Evolutionary conservation across 495 filamentous ascomycete genomes (phyloP).

Genomic region (Penicillium robsamsonii): DNA sequence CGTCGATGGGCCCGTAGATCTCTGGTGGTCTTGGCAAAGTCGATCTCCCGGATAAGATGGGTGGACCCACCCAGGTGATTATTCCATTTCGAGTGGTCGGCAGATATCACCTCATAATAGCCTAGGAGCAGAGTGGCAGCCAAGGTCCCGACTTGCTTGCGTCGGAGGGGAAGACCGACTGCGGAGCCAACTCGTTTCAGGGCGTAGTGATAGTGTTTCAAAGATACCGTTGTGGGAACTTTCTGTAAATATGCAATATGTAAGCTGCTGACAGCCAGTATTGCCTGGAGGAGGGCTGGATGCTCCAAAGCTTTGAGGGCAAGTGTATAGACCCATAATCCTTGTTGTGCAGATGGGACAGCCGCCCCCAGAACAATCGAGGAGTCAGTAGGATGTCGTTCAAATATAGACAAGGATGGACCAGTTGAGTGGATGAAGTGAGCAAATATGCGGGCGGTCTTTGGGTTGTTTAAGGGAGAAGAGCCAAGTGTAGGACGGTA

Average conservation of each 20-base stretch:
- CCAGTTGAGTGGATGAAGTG: constrained; percentile 92
- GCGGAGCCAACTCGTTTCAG: constrained; percentile 72
- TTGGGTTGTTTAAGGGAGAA: constrained; percentile 78
- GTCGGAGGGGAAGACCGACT: constrained; percentile 65
- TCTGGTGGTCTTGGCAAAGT: constrained; percentile 68
- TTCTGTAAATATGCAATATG: constrained; percentile 84
- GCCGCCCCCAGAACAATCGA: constrained; percentile 65
- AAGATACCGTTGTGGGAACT: constrained; percentile 68
- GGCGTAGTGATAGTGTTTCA: constrained; percentile 90
- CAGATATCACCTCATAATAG: constrained; percentile 92
- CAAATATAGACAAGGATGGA: constrained; percentile 82
- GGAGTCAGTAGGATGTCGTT: constrained; percentile 77
- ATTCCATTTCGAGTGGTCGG: constrained; percentile 94
- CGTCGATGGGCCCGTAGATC: constrained; percentile 59
- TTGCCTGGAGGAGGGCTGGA: constrained; percentile 83
- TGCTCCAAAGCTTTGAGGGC: constrained; percentile 82
- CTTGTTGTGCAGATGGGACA: constrained; percentile 67
- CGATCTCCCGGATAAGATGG: constrained; percentile 78
- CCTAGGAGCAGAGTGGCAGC: constrained; percentile 85
- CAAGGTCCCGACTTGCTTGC: constrained; percentile 77
- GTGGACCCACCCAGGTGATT: constrained; percentile 83
- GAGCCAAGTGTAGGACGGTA: constrained; percentile 73
- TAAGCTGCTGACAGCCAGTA: constrained; percentile 82
- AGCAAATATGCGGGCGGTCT: constrained; percentile 82
- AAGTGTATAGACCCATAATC: constrained; percentile 84